Evolutionary conservation across 352 stramenopile genomes (phyloP).

Genomic region (Phytophthora citricola): DNA sequence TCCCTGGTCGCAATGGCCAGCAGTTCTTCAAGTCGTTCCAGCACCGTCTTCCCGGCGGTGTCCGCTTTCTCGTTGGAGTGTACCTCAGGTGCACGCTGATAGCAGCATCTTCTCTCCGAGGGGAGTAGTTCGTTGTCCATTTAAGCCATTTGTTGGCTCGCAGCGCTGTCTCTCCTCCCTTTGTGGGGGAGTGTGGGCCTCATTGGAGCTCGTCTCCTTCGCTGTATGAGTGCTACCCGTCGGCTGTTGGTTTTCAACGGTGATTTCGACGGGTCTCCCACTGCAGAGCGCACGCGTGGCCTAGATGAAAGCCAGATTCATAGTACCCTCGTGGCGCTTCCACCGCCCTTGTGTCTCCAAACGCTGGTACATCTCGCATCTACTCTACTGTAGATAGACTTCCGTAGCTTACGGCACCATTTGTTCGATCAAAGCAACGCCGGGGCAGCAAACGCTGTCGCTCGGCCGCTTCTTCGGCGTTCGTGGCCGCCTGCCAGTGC

Average conservation of each 20-base stretch:
- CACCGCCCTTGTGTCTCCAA: conserved; percentile 84
- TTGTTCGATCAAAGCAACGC: conserved; percentile 24
- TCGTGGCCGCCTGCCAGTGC: conserved; percentile 43
- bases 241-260: conserved; percentile 84
- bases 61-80: conserved; percentile 55
- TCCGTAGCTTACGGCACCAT: too few relatives aligned
- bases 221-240: conserved; percentile 71
- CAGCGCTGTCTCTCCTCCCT: conserved; percentile 42
- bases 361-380: conserved; percentile 59
- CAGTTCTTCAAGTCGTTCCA: conserved; percentile 51
- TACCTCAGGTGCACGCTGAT: conserved; percentile 78
- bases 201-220: conserved; percentile 28
- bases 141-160: conserved; percentile 26
- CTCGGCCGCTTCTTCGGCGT: conserved; percentile 19
- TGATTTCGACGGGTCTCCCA: conserved; percentile 65
- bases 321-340: conserved; percentile 77
- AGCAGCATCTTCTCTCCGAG: conserved; percentile 83
- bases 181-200: conserved; percentile 49
- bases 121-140: conserved; percentile 37
- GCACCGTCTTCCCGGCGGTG: conserved; percentile 43
- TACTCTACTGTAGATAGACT: background rate
- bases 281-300: conserved; percentile 46
- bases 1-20: conserved; percentile 1
- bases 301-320: conserved; percentile 72
- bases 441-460: conserved; percentile 28